These are phyloP conservation scores for Talaromyces atroroseus DNA, from an alignment of 2,329 filamentous ascomycete genomes.

Conservation along the genomic window DNA sequence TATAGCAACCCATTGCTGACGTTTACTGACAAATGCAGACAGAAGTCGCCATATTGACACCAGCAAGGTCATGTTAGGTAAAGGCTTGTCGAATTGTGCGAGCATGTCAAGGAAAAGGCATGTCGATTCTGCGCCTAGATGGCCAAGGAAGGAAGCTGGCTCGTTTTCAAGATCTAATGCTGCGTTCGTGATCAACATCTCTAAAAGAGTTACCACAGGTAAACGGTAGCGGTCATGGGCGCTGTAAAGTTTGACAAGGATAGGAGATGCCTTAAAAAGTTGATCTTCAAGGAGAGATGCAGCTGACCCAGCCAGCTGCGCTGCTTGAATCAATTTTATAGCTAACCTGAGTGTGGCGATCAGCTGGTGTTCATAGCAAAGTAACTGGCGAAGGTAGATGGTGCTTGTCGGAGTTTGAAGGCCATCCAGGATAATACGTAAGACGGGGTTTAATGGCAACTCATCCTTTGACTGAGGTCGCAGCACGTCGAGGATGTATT, in stretches of 20 bases:
- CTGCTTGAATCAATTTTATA: constrained; percentile 64
- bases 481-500: constrained; percentile 71
- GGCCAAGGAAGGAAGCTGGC: constrained; percentile 87
- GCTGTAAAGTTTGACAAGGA: constrained; percentile 72
- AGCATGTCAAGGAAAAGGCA: constrained; percentile 78
- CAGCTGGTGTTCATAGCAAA: constrained; percentile 58
- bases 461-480: constrained; percentile 64
- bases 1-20: constrained; percentile 94
- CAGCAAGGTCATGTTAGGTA: constrained; percentile 60
- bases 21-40: constrained; percentile 76
- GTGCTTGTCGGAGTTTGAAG: constrained; percentile 58
- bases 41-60: constrained; percentile 78
- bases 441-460: constrained; percentile 69
- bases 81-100: constrained; percentile 69
- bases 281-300: constrained; percentile 67
- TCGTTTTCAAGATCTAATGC: constrained; percentile 60
- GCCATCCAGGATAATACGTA: constrained; percentile 63
- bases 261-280: constrained; percentile 72
- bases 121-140: constrained; percentile 74
- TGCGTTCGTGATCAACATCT: constrained; percentile 66
- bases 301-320: constrained; percentile 58
- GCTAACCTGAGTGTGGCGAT: constrained; percentile 60
- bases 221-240: constrained; percentile 61
- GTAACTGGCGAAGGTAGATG: constrained; percentile 52
- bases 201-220: constrained; percentile 63